Evolutionary conservation across 2,329 filamentous ascomycete genomes (phyloP), one percentile per base, ranked within the genome.

Genomic region (Aspergillus neotritici): DNA sequence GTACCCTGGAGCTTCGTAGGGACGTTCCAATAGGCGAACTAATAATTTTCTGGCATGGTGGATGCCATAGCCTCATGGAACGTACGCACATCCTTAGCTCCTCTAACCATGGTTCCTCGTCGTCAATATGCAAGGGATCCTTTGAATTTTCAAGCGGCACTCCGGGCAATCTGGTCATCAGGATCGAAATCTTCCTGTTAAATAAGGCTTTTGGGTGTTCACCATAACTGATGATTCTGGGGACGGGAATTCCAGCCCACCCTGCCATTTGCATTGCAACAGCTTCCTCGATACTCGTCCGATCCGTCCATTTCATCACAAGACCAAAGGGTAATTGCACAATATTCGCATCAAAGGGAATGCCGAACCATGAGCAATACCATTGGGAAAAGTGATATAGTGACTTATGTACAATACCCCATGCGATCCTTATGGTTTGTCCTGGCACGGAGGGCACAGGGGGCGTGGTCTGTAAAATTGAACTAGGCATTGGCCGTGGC

Each of bases 121-220:
- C 43, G 30, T 66, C 52, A 13, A 52, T 33, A 8, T 52, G 46
- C 30, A 69, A 51, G 13, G 15, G 31, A 40, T 65, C 52, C 13
- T 44, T 49, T 3, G 51, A 52, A 39, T 66, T 61, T 13, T 52
- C 56, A 17, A 69, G 48, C 9, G 56, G 38, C 5, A 53, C 41
- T 4, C 67, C 64, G 13, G 63, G 66, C 37, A 68, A 44, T 17
- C 66, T 58, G n/a, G 66, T 70, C 65, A 72, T 70, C 16, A 69
- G 40, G 31, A 68, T 67, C n/a, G 65, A 67, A 37, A 67, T 43
- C 10, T 38, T 48, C 21, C 55, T 39, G 21, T 55, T 53, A 14
- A 31, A 44, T 5, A 45, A 43, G 5, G 15, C 34, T 34, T 47
- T 21, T 4, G 50, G 54, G 37, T 69, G 61, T 34, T 66, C 62